Percentiles rank a stretch among this genome's conserved stretches.
These are phyloP conservation scores for Cryptosporidium andersoni DNA, from an alignment of 169 alveolate genomes.

Conservation along the genomic window DNA sequence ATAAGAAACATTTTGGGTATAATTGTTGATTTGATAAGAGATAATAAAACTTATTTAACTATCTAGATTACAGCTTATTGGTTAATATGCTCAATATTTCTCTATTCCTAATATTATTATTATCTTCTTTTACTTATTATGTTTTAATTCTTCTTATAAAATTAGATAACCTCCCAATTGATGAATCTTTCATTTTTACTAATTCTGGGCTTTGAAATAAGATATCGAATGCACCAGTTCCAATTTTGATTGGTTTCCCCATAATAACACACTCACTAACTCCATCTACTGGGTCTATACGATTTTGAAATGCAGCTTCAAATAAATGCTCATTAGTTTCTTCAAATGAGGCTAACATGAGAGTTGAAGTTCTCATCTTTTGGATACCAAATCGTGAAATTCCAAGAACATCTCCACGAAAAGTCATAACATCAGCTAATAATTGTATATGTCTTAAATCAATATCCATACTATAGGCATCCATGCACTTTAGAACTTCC, in stretches of 20 bases:
- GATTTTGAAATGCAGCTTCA: constrained; percentile 94
- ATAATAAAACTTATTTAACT: no score
- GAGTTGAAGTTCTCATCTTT: constrained; percentile 95
- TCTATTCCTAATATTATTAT: no score
- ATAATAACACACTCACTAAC: constrained; percentile 96
- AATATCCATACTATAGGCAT: constrained; percentile 91
- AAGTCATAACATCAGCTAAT: constrained; percentile 97
- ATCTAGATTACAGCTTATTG: no score
- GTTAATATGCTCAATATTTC: no score
- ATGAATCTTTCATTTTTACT: constrained; percentile 6
- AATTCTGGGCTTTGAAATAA: constrained; percentile 73
- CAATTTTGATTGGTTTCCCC: constrained; percentile 94
- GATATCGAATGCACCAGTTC: constrained; percentile 95
- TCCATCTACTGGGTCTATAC: constrained; percentile 90
- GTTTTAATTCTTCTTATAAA: constrained; percentile 24
- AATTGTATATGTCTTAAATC: constrained; percentile 96
- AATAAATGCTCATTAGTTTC: constrained; percentile 97
- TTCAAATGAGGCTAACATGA: constrained; percentile 98
- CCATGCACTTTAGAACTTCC: constrained; percentile 92
- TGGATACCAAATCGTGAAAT: constrained; percentile 96
- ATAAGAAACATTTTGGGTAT: no score
- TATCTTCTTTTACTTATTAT: no score
- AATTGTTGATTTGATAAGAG: no score
- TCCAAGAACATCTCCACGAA: constrained; percentile 94
- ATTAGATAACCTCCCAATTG: constrained; percentile 46